Evolutionary conservation across 345 rosid genomes (phyloP), one percentile per base, ranked within the genome.

Genomic region (Eucalyptus caleyi): DNA sequence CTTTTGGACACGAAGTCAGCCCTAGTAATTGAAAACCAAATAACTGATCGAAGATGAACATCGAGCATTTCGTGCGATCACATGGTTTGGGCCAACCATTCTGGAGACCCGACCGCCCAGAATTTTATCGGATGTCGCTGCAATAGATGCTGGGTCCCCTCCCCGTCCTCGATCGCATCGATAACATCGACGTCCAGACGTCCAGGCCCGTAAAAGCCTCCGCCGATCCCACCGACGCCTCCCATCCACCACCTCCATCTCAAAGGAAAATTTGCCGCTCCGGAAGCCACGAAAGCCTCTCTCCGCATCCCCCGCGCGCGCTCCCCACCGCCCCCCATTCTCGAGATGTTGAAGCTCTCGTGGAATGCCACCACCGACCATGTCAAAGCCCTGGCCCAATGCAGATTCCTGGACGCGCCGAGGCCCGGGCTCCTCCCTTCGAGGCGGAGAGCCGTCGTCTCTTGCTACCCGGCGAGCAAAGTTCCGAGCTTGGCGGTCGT

Each of bases 271-370:
- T 62, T 56, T 26, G 42, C 80, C 21, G 42, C 60, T 34, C 45
- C 54, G 49, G 26, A 24, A 32, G 80, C 88, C 47, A 32, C n/a
- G 42, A 40, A 21, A 77, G 24, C 85, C 47, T 40, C 45, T 40
- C 62, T 56, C 62, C 30, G 62, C 62, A 56, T 56, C 62, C 27
- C 62, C 62, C 62, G 30, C 62, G 62, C 62, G 1, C 62, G 30
- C 62, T 56, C 47, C 7, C 87, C 16, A 8, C 86, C 59, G 3
- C 34, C 47, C 47, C 27, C 49, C 49, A 34, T 23, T 8, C 80
- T 26, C n/a, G 88, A 89, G 47, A 96, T 95, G 98, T 90, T 93
- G 95, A 95, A 95, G 92, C 88, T 93, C 83, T 91, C 94, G 15
- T 95, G 93, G 88, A 93, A 94, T 92, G 93, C 91, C 18, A 59